Evolutionary conservation across 2,329 filamentous ascomycete genomes (phyloP).

Genomic region (Aspergillus chevalieri): DNA sequence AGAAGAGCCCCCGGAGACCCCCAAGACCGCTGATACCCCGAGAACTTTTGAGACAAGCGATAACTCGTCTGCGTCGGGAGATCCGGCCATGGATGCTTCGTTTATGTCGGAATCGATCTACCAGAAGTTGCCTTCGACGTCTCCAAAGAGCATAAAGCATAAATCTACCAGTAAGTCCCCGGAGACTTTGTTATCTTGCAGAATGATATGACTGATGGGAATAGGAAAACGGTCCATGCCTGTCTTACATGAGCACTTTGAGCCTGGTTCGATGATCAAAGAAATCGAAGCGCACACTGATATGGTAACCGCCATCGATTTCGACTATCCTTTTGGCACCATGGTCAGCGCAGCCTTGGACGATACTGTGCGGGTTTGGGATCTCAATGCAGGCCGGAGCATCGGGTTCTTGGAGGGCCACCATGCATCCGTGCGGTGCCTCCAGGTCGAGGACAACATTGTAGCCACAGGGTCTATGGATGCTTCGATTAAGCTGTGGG

Average conservation of each 20-base stretch:
- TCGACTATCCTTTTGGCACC: slow-evolving; percentile 94
- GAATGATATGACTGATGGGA: slow-evolving; percentile 30
- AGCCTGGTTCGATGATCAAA: slow-evolving; percentile 79
- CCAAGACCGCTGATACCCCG: slow-evolving; percentile 27
- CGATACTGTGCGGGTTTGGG: slow-evolving; percentile 93
- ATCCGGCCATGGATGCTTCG: slow-evolving; percentile 46
- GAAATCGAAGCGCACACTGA: slow-evolving; percentile 87
- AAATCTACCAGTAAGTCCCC: slow-evolving; percentile 34
- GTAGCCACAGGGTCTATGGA: slow-evolving; percentile 92
- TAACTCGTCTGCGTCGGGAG: slow-evolving; percentile 50
- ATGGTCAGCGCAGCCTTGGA: slow-evolving; percentile 89
- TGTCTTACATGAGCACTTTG: slow-evolving; percentile 89
- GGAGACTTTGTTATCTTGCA: neutral
- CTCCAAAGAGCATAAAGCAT: slow-evolving; percentile 49
- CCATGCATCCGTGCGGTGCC: slow-evolving; percentile 81
- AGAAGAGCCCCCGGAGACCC: slow-evolving; percentile 41
- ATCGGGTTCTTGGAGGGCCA: slow-evolving; percentile 90
- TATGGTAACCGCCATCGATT: slow-evolving; percentile 82
- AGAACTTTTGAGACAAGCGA: slow-evolving; percentile 37
- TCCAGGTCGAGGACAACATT: slow-evolving; percentile 94
- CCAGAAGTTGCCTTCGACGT: slow-evolving; percentile 72
- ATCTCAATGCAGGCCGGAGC: slow-evolving; percentile 86
- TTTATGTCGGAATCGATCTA: slow-evolving; percentile 99
- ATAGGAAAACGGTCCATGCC: slow-evolving; percentile 70
- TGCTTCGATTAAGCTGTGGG: slow-evolving; percentile 90